phyloP scores from a whole-genome alignment of 768 basidiomycete genomes.

The Cantharellus anzutake region DNA sequence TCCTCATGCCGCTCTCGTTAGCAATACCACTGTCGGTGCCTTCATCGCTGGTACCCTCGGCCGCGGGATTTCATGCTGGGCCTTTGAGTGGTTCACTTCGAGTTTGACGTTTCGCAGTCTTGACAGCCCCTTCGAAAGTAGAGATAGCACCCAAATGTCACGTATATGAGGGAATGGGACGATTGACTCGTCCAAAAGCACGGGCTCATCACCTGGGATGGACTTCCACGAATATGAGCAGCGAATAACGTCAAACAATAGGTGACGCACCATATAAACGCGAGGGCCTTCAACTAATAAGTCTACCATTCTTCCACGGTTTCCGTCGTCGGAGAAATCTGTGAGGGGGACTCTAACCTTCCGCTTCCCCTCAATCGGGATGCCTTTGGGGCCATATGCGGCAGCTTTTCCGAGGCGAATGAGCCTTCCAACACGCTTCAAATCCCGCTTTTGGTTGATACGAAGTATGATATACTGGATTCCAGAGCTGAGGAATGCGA shows the following conservation, averaged over 20 bases:
- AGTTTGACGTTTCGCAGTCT: not conserved
- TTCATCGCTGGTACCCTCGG: not conserved
- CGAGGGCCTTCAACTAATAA: conserved; percentile 62
- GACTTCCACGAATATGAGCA: conserved; percentile 30
- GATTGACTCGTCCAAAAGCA: conserved; percentile 38
- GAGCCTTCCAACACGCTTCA: conserved; percentile 45
- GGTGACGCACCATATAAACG: conserved; percentile 48
- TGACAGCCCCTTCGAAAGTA: conserved; percentile 12
- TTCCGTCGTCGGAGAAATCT: conserved; percentile 6
- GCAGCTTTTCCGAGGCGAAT: conserved; percentile 40
- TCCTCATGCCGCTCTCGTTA: not conserved
- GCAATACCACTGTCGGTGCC: not conserved
- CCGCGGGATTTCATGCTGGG: not conserved
- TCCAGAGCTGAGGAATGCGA: conserved; percentile 54
- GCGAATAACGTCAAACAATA: conserved; percentile 1
- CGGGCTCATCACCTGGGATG: conserved; percentile 28
- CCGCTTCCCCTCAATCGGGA: conserved; percentile 39
- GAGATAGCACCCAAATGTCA: conserved; percentile 50
- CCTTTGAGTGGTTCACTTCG: not conserved
- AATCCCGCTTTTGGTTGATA: conserved; percentile 58
- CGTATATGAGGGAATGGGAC: conserved; percentile 36
- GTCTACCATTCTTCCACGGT: conserved; percentile 32
- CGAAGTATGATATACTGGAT: conserved; percentile 67
- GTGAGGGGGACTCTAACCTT: conserved; percentile 31
- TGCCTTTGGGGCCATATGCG: conserved; percentile 70